Percentiles rank a stretch among this genome's conserved stretches.
phyloP scores from a whole-genome alignment of 768 basidiomycete species.

The Kwoniella bestiolae region DNA sequence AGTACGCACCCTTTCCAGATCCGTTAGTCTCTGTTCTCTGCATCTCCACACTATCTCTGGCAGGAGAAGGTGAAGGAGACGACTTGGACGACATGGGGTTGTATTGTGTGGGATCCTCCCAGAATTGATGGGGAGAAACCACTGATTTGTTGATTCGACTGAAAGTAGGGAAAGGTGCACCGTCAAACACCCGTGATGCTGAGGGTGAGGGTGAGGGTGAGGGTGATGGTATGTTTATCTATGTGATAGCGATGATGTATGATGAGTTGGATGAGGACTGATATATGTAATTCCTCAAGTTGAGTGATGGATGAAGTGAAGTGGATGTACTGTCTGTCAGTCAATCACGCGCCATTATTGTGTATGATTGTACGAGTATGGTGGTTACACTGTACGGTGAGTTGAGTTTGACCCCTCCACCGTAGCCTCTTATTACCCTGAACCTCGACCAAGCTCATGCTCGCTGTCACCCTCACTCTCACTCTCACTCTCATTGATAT shows the following conservation, averaged over 20 bases:
- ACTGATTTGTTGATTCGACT: background rate
- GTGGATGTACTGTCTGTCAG: too few relatives aligned
- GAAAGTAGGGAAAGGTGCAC: too few relatives aligned
- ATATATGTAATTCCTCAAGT: too few relatives aligned
- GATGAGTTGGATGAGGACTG: too few relatives aligned
- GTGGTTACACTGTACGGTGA: too few relatives aligned
- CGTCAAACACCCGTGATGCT: too few relatives aligned
- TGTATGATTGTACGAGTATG: background rate
- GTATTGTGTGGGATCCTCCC: background rate
- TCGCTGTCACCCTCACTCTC: background rate
- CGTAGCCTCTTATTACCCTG: background rate
- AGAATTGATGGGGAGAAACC: background rate
- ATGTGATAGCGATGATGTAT: too few relatives aligned
- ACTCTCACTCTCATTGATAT: background rate
- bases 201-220: too few relatives aligned
- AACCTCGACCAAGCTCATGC: too few relatives aligned
- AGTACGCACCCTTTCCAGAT: conserved; percentile 9
- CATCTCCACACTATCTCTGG: background rate
- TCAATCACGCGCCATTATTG: conserved; percentile 11
- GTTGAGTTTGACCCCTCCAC: background rate
- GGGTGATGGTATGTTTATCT: too few relatives aligned
- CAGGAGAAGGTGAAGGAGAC: conserved; percentile 19
- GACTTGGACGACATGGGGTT: conserved; percentile 14
- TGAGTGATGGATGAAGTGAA: too few relatives aligned
- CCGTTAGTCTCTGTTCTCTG: background rate